These are phyloP conservation scores for Cryptosporidium baileyi DNA, from an alignment of 169 alveolate species.

Conservation along the genomic window DNA sequence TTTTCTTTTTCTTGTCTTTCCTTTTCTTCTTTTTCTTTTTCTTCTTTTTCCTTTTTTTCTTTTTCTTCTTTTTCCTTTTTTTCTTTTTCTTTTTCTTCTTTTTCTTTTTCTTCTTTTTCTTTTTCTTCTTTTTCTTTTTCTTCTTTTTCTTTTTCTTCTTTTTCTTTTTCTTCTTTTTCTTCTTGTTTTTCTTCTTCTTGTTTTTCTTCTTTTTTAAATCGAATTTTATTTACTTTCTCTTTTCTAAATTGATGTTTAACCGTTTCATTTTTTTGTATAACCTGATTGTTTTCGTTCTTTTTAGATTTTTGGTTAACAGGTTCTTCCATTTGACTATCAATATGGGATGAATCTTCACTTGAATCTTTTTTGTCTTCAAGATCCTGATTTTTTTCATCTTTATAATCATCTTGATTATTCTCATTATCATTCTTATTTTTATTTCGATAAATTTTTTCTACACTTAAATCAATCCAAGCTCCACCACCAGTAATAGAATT, in stretches of 20 bases:
- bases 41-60: no score
- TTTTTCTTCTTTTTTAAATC: no score
- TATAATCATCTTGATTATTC: not conserved
- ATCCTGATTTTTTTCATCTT: not conserved
- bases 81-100: no score
- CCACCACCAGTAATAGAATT: conserved; percentile 55
- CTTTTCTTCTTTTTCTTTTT: no score
- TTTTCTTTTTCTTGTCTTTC: no score
- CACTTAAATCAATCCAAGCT: conserved; percentile 16
- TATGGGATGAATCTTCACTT: no score
- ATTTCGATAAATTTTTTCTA: conserved; percentile 2
- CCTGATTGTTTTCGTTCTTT: not conserved
- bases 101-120: not conserved
- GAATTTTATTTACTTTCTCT: no score
- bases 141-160: not conserved
- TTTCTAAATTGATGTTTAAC: no score
- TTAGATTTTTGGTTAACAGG: not conserved
- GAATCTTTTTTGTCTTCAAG: no score
- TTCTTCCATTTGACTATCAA: not conserved
- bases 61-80: no score
- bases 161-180: not conserved
- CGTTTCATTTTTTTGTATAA: no score
- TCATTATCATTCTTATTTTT: not conserved
- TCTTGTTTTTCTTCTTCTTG: not conserved
- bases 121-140: not conserved